Base-by-base conservation (phyloP, 2,329 filamentous ascomycete species). In the Clonostachys chloroleuca region DNA sequence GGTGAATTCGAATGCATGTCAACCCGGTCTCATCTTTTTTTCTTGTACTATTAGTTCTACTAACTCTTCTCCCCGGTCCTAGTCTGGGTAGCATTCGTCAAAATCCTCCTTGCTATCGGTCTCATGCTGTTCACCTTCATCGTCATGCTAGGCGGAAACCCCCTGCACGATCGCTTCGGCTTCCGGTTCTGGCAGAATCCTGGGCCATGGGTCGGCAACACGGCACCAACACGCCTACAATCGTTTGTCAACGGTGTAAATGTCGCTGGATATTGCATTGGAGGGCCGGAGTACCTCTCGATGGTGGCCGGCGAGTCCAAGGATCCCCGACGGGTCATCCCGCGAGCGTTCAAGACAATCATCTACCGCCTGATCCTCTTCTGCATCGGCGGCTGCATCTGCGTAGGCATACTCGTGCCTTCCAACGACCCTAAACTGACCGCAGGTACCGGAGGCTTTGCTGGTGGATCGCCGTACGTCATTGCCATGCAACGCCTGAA, bases 301-400 rank as follows among this genome's bases (percentile, higher is more conserved):
- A 77, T 74, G 46, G 85, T 83, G 0, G 81, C 85, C 17, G 83
- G 81, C 36, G 81, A 85, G 59, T 56, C 43, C 14, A 45, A 39
- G 18, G 80, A 84, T 51, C 84, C n/a, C n/a, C 36, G 24, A 24
- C 36, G 17, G 17, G 18, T 14, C 3, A 13, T 40, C 37, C 36
- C 40, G 16, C 45, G 33, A 42, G 86, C 86, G 1, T 89, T 81
- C 68, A 88, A 87, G 56, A 83, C 82, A 1, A 84, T 89, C 7
- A 88, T 88, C 65, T 86, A 83, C 61, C 81, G 87, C 42, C 75
- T 90, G 43, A 72, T 79, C 16, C 58, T 77, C 1, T 87, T 88
- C 65, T 88, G 87, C 65, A 75, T 87, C 18, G 73, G 86, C 6
- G 80, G 83, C 8, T 80, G 81, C 5, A 68, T 89, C 3, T 76